Evolutionary conservation across 495 filamentous ascomycete genomes (phyloP).

Genomic region (Echria macrotheca): DNA sequence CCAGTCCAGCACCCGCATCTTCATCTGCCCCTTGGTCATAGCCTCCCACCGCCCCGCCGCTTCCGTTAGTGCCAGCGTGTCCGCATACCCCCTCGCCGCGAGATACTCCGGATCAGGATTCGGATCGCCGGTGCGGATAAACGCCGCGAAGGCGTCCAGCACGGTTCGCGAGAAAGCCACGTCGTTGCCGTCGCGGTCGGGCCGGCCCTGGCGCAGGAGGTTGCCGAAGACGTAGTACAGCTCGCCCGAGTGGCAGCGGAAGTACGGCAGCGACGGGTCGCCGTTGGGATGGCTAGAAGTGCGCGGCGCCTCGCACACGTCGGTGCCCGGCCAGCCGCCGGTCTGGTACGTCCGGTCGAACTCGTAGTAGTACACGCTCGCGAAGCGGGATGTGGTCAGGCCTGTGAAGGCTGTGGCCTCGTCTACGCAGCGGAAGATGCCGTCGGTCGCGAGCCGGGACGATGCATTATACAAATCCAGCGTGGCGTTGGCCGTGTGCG

Average conservation of each 20-base stretch:
- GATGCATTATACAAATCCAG: conserved; percentile 40
- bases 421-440: conserved; percentile 46
- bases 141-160: conserved; percentile 32
- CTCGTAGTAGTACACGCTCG: conserved; percentile 40
- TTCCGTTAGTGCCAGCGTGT: conserved; percentile 14
- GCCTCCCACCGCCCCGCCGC: conserved; percentile 27
- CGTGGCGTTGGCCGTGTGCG: conserved; percentile 32
- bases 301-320: conserved; percentile 41
- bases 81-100: conserved; percentile 26
- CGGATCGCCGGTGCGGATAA: conserved; percentile 33
- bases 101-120: conserved; percentile 30
- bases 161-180: conserved; percentile 32
- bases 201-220: conserved; percentile 31
- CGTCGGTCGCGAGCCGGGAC: conserved; percentile 43
- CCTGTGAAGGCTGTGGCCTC: conserved; percentile 41
- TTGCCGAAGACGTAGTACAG: conserved; percentile 36
- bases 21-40: conserved; percentile 17
- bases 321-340: conserved; percentile 38
- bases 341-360: conserved; percentile 51
- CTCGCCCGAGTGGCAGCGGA: conserved; percentile 33
- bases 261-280: conserved; percentile 36
- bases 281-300: conserved; percentile 34
- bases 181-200: conserved; percentile 33
- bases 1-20: conserved; percentile 33
- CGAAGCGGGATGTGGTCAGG: conserved; percentile 27